phyloP scores from a whole-genome alignment of 2,329 filamentous ascomycete species.

The Aureobasidium vineae region DNA sequence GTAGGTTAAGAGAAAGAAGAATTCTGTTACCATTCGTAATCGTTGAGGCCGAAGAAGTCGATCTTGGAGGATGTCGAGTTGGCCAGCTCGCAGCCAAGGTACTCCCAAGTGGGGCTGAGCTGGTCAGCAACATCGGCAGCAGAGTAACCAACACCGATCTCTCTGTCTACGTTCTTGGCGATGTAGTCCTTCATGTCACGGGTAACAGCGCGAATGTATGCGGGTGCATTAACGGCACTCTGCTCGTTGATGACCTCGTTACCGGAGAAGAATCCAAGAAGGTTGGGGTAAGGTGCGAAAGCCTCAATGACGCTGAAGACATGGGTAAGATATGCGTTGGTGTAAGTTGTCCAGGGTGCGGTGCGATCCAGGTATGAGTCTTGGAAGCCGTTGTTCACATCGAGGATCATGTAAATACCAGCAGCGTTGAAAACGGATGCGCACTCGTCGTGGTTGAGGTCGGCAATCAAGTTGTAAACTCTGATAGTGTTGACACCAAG shows the following conservation, averaged over 20 bases:
- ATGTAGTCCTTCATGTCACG: conserved; percentile 70
- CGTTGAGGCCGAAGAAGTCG: conserved; percentile 72
- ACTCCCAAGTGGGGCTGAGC: conserved; percentile 72
- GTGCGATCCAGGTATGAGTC: conserved; percentile 58
- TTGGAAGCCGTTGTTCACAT: conserved; percentile 61
- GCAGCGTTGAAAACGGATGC: conserved; percentile 61
- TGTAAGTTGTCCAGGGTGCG: conserved; percentile 57
- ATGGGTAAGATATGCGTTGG: conserved; percentile 54
- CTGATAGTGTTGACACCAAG: conserved; percentile 61
- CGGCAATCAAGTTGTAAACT: conserved; percentile 59
- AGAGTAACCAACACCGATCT: conserved; percentile 66
- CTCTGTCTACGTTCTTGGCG: conserved; percentile 54
- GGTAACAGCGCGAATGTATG: conserved; percentile 61
- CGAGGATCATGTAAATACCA: conserved; percentile 65
- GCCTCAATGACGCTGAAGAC: conserved; percentile 64
- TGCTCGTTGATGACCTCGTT: conserved; percentile 64
- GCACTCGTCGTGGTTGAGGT: conserved; percentile 56
- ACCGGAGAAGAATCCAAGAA: conserved; percentile 64
- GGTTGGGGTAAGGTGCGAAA: conserved; percentile 66
- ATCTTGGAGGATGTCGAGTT: conserved; percentile 48
- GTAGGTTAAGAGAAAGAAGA: too few species aligned
- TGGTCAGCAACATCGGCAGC: conserved; percentile 72
- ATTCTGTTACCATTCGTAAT: conserved; percentile 56
- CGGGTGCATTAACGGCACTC: conserved; percentile 47
- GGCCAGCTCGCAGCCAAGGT: conserved; percentile 63